phyloP scores from a whole-genome alignment of 2,329 filamentous ascomycete genomes.

The Bipolaris gigantea region DNA sequence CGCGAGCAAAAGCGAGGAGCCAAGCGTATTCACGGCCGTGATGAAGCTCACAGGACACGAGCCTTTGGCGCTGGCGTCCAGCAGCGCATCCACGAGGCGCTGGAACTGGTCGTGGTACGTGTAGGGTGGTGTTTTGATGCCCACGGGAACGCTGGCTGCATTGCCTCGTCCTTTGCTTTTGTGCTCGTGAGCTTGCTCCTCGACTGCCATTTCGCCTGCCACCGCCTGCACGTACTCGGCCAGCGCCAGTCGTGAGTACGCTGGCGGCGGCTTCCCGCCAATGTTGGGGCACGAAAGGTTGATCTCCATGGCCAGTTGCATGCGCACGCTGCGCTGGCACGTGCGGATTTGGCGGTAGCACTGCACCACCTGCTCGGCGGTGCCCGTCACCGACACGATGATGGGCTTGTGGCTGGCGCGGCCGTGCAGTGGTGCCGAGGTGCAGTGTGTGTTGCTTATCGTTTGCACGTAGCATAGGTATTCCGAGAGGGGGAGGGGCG shows the following conservation, averaged over 20 bases:
- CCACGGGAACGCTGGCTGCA: conserved; percentile 50
- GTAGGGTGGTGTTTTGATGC: conserved; percentile 77
- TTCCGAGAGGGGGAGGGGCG: conserved; percentile 60
- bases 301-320: conserved; percentile 69
- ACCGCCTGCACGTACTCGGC: conserved; percentile 59
- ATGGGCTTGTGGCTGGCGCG: conserved; percentile 56
- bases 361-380: conserved; percentile 57
- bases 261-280: conserved; percentile 66
- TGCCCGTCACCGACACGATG: conserved; percentile 72
- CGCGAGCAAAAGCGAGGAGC: conserved; percentile 63
- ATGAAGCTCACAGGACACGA: conserved; percentile 63
- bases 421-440: background rate
- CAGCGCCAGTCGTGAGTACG: conserved; percentile 61
- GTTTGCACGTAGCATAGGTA: conserved; percentile 62
- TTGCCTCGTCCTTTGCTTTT: no score
- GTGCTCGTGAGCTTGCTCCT: no score
- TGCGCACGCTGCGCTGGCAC: conserved; percentile 35
- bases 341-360: conserved; percentile 58
- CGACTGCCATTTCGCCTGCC: conserved; percentile 33
- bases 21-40: conserved; percentile 75
- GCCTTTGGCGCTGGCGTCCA: conserved; percentile 28
- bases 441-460: conserved; percentile 45
- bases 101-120: conserved; percentile 69
- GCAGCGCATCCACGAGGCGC: conserved; percentile 58
- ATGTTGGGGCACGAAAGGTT: conserved; percentile 83